Base-by-base conservation (phyloP, 176 grass and related monocot genomes). In the Secale cereale region DNA sequence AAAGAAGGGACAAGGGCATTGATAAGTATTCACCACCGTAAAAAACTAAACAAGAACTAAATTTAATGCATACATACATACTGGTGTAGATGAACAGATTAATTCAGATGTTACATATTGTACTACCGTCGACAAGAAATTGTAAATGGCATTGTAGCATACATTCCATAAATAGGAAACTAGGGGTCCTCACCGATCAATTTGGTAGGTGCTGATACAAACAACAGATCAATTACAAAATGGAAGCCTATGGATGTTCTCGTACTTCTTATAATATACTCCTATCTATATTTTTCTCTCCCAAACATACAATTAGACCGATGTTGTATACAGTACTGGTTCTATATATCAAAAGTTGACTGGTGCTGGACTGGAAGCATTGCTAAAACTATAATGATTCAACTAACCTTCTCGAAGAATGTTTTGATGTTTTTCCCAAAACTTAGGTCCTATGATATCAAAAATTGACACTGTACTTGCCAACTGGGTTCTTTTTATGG, bases 41-140 rank as follows among this genome's bases (percentile, higher is more conserved):
- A 59, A 59, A 2, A 59, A 20, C 8, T 65, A 59, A 35, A 26
- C 65, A 41, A 72, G 32, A 32, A 32, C 32, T 19, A 36, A 77
- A 82, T 9, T 41, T 60, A 77, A 31, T 48, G 14, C n/a, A n/a
- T n/a, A n/a, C 35, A 61, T 46, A 43, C 32, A 79, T 71, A 71
- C 68, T 41, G 68, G 13, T 56, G 4, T 8, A 61, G 52, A 70
- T 69, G 33, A 56, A 77, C 45, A 81, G 20, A 56, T 36, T 29
- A 52, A 64, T 59, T 13, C 50, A 71, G 20, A 26, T 8, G 12
- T 84, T 80, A 61, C 67, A 79, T 46, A 70, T 72, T 92, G 78
- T 80, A 84, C 78, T 94, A 88, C 81, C 82, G 86, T 43, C 46
- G 22, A 85, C 67, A 98, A 80, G 88, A 27, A 98, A 59, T 92